A percentile compares a stretch with the other conserved stretches of the same genome.
phyloP scores from a whole-genome alignment of 768 basidiomycete genomes.

The Mycena chlorophos region DNA sequence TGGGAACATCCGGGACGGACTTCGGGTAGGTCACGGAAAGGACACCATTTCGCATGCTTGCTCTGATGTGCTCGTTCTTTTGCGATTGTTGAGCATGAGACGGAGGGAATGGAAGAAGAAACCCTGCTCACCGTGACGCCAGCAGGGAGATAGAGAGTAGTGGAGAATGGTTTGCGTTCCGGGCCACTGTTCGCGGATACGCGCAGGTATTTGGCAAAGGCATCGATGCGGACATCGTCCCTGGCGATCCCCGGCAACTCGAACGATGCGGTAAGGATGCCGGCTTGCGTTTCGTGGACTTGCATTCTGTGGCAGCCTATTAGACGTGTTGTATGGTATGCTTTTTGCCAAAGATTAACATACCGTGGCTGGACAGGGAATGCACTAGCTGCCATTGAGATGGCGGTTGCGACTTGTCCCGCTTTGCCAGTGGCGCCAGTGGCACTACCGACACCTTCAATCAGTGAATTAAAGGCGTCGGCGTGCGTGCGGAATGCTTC shows the following conservation, averaged over 20 bases:
- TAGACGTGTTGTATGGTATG: not conserved
- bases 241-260: constrained; percentile 58
- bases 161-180: constrained; percentile 33
- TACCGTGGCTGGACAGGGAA: no score
- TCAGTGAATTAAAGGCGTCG: not conserved
- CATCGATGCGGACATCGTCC: constrained; percentile 52
- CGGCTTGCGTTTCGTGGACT: constrained; percentile 48
- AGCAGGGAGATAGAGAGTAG: constrained; percentile 51
- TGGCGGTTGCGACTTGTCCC: no score
- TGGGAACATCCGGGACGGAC: constrained; percentile 31
- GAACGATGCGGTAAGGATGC: constrained; percentile 54
- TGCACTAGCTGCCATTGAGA: no score
- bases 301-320: constrained; percentile 44
- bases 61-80: constrained; percentile 35
- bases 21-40: constrained; percentile 57
- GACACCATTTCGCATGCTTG: constrained; percentile 53
- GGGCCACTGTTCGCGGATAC: constrained; percentile 48
- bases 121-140: constrained; percentile 49
- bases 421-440: not conserved
- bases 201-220: constrained; percentile 49
- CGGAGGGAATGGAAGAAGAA: constrained; percentile 25
- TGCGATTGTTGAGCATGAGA: constrained; percentile 22
- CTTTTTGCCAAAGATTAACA: no score
- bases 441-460: not conserved
- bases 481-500: constrained; percentile 24